Base-by-base conservation (phyloP, 164 flowering plant species). In the Magnolia changhungtana region DNA sequence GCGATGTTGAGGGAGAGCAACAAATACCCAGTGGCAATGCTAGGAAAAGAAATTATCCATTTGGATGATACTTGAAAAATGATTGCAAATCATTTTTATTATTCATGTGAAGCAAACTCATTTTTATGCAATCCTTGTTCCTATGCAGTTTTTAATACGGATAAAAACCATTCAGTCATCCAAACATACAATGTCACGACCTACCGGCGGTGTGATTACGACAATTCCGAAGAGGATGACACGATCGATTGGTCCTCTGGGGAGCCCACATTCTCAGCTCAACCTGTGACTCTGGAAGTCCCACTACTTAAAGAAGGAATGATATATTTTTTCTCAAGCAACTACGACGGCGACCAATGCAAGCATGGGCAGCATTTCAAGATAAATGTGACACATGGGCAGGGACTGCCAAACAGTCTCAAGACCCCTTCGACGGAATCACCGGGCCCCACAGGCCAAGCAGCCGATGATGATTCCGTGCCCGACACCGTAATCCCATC, bases 261-360 rank as follows among this genome's bases (percentile, higher is more conserved):
- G 0, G 85, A 90, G 58, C 97, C 99, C 1, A 87, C 97, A 0
- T 72, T 87, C 23, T 80, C 88, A 1, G 23, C 88, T 0, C 76
- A 66, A 0, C 76, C 88, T 0, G 90, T 87, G 6, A 49, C 90
- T 0, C 84, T 87, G 10, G 77, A 92, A 0, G 89, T 94, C 0
- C 99, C 97, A 1, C 86, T 96, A 0, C 19, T 83, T 8, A 91
- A 88, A 79, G 90, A 90, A 73, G 99, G 99, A 45, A 63, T 75
- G 72, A 86, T 81, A 0, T 96, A 91, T 69, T 96, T 96, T 82
- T 96, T 94, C 77, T 96, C 99, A 0, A 83, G 93, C 9, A 87
- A 91, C 45, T 96, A 92, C 67, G 99, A 96, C 21, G 98, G 99
- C 0, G 92, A 90, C 20, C 99, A 96, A 74, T 96, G 99, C 82